Evolutionary conservation across 352 stramenopile genomes (phyloP), one percentile per base, ranked within the genome.

Genomic region (Globisporangium takayamanum): DNA sequence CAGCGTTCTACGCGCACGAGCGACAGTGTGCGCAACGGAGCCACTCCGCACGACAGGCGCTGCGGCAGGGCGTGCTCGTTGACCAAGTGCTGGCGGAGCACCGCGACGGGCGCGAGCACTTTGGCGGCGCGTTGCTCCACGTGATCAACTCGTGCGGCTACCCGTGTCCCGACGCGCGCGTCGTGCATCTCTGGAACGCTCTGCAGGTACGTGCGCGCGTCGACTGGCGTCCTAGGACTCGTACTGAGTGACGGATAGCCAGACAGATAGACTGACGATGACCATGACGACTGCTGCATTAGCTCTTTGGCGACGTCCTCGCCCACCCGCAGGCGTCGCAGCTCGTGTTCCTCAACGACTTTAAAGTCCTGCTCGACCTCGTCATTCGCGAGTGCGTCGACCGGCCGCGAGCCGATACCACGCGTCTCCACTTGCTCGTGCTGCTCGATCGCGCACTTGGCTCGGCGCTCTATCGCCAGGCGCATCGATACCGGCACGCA

Each of bases 111-210:
- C 70, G 69, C 22, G 64, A 91, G 48, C 76, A 89, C 61, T 50
- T 91, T 25, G 76, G 81, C 37, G 77, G 75, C 18, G 81, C 81
- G 50, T 49, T 91, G 45, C 66, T 91, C 62, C 78, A 91, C 64
- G 81, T 89, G 58, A 88, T 91, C 61, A 91, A 91, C 56, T 87
- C 79, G 61, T 89, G 81, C 36, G 81, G 81, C n/a, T 89, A 72
- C 64, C 81, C 81, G 44, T 88, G 78, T 63, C 69, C 72, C 0
- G 46, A 42, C 1, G 55, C 68, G 47, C 65, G 78, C 18, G 55
- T 63, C 26, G 59, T 73, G 8, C 69, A 86, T 28, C 64, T 91
- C 14, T 71, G 66, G 55, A 80, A 89, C 48, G 53, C 70, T 18
- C 57, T 90, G 5, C 72, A 84, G 73, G 76, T 89, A 59, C 25